Evolutionary conservation across 2,329 filamentous ascomycete species (phyloP), one percentile per base, ranked within the genome.

Genomic region (Diaporthe longicolla): DNA sequence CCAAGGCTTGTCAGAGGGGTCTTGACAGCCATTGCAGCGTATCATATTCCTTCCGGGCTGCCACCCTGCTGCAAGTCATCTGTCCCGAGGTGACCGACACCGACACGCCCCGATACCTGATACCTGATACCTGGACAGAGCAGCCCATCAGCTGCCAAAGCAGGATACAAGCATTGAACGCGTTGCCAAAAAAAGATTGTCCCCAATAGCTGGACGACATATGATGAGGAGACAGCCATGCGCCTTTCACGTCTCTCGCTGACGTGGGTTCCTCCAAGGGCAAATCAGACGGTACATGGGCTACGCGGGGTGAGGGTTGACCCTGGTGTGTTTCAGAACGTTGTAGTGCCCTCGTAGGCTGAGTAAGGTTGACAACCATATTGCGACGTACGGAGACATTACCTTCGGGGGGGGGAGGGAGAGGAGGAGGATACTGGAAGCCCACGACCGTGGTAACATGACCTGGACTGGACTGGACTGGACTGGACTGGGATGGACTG

Each of bases 21-120:
- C 40, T 65, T 65, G 59, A 65, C 59, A 65, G 59, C 43, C 61
- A 50, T 19, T n/a, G 61, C 61, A 50, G 43, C 61, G n/a, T 66
- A 66, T 66, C 61, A 66, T 17, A 24, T 10, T 7, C 61, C 61
- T 52, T 37, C 43, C 61, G 29, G 45, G 19, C 35, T 52, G 45
- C 63, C 63, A 40, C 24, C 35, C 29, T 66, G 29, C 21, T 66
- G 63, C 63, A 66, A 52, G 63, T 66, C 63, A 66, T 66, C 29
- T 52, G 45, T 11, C 43, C 63, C 45, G 45, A 52, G 13, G 6
- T 52, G 63, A 66, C 63, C 29, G 45, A 50, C 45, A 52, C 63
- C 32, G 45, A 52, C 21, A 8, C n/a, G 37, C 15, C 17, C 29
- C n/a, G n/a, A 52, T 26, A 6, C 4, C 29, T 32, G 29, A 32